Conservation (phyloP, 164 flowering plant species). For the Magnolia changhungtana region DNA sequence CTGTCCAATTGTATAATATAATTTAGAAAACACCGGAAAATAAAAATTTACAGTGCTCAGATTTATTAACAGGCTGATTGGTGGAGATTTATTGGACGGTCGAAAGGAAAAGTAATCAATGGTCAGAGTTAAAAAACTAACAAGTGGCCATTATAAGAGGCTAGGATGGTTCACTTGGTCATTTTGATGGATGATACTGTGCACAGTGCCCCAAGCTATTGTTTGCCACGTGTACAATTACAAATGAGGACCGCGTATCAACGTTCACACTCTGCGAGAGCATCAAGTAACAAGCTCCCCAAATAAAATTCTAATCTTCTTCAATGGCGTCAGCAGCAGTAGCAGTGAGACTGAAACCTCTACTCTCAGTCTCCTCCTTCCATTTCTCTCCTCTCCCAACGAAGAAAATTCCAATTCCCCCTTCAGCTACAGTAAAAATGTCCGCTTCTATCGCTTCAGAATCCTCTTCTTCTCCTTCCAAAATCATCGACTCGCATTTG, state of each 20-base stretch:
- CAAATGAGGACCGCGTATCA: not conserved
- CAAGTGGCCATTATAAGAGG: no score
- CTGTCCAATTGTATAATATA: no score
- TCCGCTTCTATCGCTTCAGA: not conserved
- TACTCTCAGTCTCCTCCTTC: conserved; percentile 1
- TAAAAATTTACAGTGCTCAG: no score
- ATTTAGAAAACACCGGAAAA: no score
- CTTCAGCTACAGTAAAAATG: conserved; percentile 29
- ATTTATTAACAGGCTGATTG: no score
- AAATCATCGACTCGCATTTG: conserved; percentile 75
- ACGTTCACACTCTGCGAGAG: not conserved
- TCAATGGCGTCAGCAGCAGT: conserved; percentile 1
- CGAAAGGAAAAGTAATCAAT: no score
- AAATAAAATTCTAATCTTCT: not conserved
- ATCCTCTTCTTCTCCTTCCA: conserved; percentile 15
- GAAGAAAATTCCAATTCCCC: conserved; percentile 1
- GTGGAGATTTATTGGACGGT: no score
- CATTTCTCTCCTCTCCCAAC: not conserved
- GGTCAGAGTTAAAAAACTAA: no score
- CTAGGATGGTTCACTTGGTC: no score
- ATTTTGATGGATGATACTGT: no score
- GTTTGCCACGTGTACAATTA: no score
- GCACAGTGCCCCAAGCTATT: no score
- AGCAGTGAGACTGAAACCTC: conserved; percentile 8
- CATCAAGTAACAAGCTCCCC: not conserved